Evolutionary conservation across 495 filamentous ascomycete species (phyloP).

Genomic region (Lichina pygmaea): DNA sequence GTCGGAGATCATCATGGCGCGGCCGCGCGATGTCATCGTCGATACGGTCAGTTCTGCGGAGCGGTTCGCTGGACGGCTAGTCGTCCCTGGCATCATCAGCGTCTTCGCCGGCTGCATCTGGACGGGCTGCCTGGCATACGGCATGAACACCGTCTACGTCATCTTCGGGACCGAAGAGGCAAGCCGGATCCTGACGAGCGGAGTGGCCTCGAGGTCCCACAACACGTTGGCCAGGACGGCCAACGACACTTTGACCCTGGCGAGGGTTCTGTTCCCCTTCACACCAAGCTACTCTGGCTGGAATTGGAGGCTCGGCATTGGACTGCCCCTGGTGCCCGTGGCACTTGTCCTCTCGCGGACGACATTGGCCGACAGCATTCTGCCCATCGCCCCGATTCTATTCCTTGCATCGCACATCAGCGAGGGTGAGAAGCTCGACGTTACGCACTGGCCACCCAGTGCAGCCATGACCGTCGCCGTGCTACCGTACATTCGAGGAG

Average conservation of each 20-base stretch:
- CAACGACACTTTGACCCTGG: slow-evolving; percentile 15
- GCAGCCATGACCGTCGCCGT: slow-evolving; percentile 39
- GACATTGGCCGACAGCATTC: slow-evolving; percentile 25
- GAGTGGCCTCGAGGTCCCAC: neutral
- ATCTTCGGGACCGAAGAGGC: slow-evolving; percentile 37
- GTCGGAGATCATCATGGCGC: slow-evolving; percentile 41
- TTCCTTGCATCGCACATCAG: slow-evolving; percentile 27
- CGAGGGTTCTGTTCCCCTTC: slow-evolving; percentile 5
- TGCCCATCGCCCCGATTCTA: slow-evolving; percentile 33
- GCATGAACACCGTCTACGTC: slow-evolving; percentile 29
- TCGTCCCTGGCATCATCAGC: slow-evolving; percentile 22
- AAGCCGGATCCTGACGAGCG: slow-evolving; percentile 12
- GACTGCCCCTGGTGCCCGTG: slow-evolving; percentile 33
- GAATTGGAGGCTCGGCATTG: slow-evolving; percentile 17
- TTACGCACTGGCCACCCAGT: slow-evolving; percentile 44
- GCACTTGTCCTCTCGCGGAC: slow-evolving; percentile 32
- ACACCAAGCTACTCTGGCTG: slow-evolving; percentile 2
- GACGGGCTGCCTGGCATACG: slow-evolving; percentile 28
- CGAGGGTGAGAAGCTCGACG: slow-evolving; percentile 14
- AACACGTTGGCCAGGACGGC: slow-evolving; percentile 12
- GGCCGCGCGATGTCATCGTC: slow-evolving; percentile 42
- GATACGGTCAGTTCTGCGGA: slow-evolving; percentile 27
- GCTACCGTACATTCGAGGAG: slow-evolving; percentile 37
- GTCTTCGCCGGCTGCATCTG: slow-evolving; percentile 9
- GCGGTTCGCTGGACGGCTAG: slow-evolving; percentile 22